phyloP scores from a whole-genome alignment of 2,329 filamentous ascomycete species.

The Pseudopyricularia javanii region DNA sequence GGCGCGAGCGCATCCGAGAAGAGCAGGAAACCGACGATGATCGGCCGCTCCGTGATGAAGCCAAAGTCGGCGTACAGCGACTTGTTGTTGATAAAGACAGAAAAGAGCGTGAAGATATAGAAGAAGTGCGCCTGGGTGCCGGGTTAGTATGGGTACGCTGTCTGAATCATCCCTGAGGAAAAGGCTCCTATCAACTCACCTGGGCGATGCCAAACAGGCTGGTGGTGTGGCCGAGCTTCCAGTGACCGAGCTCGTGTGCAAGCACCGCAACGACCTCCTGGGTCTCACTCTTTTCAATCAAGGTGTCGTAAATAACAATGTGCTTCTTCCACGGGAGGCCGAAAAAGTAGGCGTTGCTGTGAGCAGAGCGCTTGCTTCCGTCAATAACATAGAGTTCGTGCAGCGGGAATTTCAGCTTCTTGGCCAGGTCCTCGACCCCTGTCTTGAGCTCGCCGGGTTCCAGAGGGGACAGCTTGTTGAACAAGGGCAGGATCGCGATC shows the following conservation, averaged over 20 bases:
- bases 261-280: constrained; percentile 91
- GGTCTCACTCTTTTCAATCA: constrained; percentile 88
- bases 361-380: constrained; percentile 75
- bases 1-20: constrained; percentile 95
- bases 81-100: constrained; percentile 90
- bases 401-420: constrained; percentile 79
- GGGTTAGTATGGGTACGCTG: constrained; percentile 13
- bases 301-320: constrained; percentile 97
- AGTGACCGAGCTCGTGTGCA: constrained; percentile 93
- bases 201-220: constrained; percentile 78
- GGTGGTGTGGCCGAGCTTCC: constrained; percentile 91
- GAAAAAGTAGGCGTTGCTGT: constrained; percentile 90
- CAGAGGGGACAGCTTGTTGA: constrained; percentile 95
- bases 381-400: constrained; percentile 91
- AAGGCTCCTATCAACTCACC: constrained; percentile 30
- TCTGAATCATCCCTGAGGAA: background rate
- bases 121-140: constrained; percentile 68
- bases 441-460: constrained; percentile 80
- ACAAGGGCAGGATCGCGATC: constrained; percentile 82
- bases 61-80: constrained; percentile 88
- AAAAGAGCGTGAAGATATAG: constrained; percentile 94
- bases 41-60: constrained; percentile 70
- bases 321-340: constrained; percentile 99
- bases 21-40: constrained; percentile 93
- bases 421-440: constrained; percentile 72